Conservation (phyloP, 257 asterid genomes). For the Eucommia ulmoides region DNA sequence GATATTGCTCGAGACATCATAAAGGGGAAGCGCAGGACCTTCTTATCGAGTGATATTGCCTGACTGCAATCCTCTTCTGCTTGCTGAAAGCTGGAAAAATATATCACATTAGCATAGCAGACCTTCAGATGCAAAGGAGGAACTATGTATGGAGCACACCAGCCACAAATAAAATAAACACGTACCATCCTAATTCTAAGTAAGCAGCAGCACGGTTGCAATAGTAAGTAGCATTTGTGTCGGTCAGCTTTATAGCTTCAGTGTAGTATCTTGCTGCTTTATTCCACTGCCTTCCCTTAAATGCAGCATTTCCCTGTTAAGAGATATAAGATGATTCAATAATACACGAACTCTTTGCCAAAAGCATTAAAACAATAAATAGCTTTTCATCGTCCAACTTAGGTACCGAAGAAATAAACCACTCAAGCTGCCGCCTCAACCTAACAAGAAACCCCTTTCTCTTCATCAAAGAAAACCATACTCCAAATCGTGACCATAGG, state of each 20-base stretch:
- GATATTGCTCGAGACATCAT: too few relatives aligned
- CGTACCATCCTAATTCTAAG: conserved; percentile 88
- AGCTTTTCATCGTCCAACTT: too few relatives aligned
- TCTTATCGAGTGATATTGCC: conserved; percentile 78
- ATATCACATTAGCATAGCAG: conserved; percentile 9
- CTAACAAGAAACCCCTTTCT: too few relatives aligned
- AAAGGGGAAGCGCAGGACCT: too few relatives aligned
- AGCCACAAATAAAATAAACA: conserved; percentile 8
- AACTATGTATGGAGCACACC: background rate
- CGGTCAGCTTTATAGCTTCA: conserved; percentile 69
- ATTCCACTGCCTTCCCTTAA: conserved; percentile 74
- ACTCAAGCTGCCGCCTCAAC: too few relatives aligned
- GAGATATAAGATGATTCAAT: conserved; percentile 2
- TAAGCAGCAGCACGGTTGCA: conserved; percentile 95
- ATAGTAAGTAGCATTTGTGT: conserved; percentile 53
- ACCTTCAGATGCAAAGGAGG: background rate
- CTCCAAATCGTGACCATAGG: too few relatives aligned
- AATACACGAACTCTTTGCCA: background rate
- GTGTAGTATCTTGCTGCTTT: conserved; percentile 81
- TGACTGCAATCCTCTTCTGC: conserved; percentile 82
- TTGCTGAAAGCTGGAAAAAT: conserved; percentile 58
- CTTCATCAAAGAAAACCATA: too few relatives aligned
- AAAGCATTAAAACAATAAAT: background rate
- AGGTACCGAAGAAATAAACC: too few relatives aligned
- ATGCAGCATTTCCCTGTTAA: conserved; percentile 91